Conservation (phyloP, 495 filamentous ascomycete species). For the Trichocladium uniseriatum region DNA sequence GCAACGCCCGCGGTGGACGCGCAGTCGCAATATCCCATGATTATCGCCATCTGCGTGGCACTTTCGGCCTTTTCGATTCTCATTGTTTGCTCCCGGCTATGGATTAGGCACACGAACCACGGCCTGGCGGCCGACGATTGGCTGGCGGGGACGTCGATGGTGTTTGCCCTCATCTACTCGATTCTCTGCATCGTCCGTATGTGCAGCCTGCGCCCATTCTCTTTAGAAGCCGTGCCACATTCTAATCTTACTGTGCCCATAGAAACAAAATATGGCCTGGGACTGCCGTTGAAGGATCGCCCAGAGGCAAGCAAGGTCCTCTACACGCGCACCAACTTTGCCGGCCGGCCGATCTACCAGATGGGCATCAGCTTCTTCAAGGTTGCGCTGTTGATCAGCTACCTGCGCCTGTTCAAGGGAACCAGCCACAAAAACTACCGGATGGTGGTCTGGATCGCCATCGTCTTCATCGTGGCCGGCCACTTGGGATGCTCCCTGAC, state of each 20-base stretch:
- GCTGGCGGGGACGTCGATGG: constrained; percentile 22
- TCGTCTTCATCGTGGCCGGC: constrained; percentile 33
- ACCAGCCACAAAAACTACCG: constrained; percentile 40
- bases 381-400: constrained; percentile 48
- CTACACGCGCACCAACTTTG: constrained; percentile 45
- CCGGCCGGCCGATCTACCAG: constrained; percentile 51
- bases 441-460: constrained; percentile 39
- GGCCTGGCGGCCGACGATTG: constrained; percentile 25
- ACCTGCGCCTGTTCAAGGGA: constrained; percentile 43
- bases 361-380: constrained; percentile 52
- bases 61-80: constrained; percentile 15
- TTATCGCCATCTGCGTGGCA: constrained; percentile 19
- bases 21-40: constrained; percentile 20
- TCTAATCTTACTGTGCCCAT: not conserved
- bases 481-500: constrained; percentile 43
- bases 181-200: constrained; percentile 43
- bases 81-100: constrained; percentile 16
- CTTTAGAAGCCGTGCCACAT: too few species aligned
- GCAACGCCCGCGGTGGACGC: constrained; percentile 20
- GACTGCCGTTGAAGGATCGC: constrained; percentile 34
- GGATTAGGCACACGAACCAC: constrained; percentile 17
- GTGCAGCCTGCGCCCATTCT: too few species aligned
- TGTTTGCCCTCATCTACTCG: constrained; percentile 42
- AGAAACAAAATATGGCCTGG: constrained; percentile 48
- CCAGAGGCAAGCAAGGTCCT: constrained; percentile 31